Percentiles rank a stretch among this genome's conserved stretches.
Evolutionary conservation across 352 stramenopile genomes (phyloP).

Genomic region (Phytophthora fragariae): DNA sequence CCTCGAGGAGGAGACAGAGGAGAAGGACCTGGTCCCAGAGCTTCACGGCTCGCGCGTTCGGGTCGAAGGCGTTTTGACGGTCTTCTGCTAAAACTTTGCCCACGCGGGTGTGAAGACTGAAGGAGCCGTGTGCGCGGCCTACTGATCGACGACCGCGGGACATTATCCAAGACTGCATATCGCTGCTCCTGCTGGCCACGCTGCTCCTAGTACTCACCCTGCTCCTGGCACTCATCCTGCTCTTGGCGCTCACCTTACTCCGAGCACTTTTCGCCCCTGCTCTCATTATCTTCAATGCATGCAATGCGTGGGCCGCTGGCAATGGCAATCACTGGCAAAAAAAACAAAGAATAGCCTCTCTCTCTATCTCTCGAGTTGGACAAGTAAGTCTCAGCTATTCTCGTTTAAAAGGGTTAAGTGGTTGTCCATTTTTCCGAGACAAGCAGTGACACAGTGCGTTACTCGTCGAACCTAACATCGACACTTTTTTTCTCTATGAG

Average conservation of each 20-base stretch:
- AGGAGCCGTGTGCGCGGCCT: neutral
- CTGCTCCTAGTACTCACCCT: neutral
- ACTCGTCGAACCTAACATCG: no score
- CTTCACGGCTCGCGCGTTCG: slow-evolving; percentile 48
- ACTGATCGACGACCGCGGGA: neutral
- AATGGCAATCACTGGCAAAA: no score
- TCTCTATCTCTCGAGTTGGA: no score
- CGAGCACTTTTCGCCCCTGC: neutral
- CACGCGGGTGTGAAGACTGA: slow-evolving; percentile 4
- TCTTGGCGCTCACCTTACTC: slow-evolving; percentile 1
- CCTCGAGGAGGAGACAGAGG: slow-evolving; percentile 49
- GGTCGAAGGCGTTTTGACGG: slow-evolving; percentile 52
- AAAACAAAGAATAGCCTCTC: no score
- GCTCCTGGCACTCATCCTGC: neutral
- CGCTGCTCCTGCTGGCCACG: neutral
- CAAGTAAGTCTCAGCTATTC: no score
- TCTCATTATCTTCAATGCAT: neutral
- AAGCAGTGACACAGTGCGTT: no score
- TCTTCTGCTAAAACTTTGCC: slow-evolving; percentile 7
- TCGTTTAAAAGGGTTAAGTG: no score
- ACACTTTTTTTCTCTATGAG: no score
- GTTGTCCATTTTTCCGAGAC: no score
- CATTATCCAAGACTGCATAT: neutral
- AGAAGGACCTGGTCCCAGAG: slow-evolving; percentile 63
- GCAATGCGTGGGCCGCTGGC: neutral